Evolutionary conservation across 352 stramenopile species (phyloP), one percentile per base, ranked within the genome.

Genomic region (Aphanomyces stellatus): DNA sequence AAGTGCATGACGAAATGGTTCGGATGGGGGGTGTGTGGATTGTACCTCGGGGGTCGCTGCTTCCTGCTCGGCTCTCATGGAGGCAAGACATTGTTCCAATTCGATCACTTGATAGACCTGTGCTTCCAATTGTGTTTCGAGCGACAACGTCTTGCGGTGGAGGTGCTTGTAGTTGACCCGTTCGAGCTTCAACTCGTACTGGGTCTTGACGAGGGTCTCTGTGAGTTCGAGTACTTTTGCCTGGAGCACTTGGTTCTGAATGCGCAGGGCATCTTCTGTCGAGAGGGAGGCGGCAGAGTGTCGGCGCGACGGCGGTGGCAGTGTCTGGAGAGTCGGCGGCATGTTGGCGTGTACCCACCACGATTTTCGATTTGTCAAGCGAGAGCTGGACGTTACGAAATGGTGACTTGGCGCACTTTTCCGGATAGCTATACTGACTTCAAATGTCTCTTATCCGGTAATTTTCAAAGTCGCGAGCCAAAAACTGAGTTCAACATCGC

Each of bases 221-320:
- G 60, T 67, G 24, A 67, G 42, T 22, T 41, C 41, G 19, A 67
- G 19, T 8, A 67, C 60, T 28, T 67, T 67, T 15, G 40, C 60
- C 13, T 67, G n/a, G 19, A 67, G 60, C 27, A 67, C 60, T 59
- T 60, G 28, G 60, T 67, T 67, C 35, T 51, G 60, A 11, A 59
- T 41, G 27, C 17, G 30, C 19, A 67, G 30, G 35, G 31, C 22
- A 17, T 63, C 55, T 10, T 13, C 19, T 10, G n/a, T 22, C 13
- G n/a, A 7, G 6, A 51, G 42, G 8, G 8, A 17, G 42, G 25
- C 25, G 19, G 42, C 7, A 8, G 8, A 5, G 19, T 51, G 42
- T 22, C 13, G 25, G 42, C 25, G 42, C 42, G 6, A 22, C 42
- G 13, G 8, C 42, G 8, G 42, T 22, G 42, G 19, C 42, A 51